A percentile compares a stretch with the other conserved stretches of the same genome.
Evolutionary conservation across 2,329 filamentous ascomycete genomes (phyloP).

Genomic region (Neospermospora avenae): DNA sequence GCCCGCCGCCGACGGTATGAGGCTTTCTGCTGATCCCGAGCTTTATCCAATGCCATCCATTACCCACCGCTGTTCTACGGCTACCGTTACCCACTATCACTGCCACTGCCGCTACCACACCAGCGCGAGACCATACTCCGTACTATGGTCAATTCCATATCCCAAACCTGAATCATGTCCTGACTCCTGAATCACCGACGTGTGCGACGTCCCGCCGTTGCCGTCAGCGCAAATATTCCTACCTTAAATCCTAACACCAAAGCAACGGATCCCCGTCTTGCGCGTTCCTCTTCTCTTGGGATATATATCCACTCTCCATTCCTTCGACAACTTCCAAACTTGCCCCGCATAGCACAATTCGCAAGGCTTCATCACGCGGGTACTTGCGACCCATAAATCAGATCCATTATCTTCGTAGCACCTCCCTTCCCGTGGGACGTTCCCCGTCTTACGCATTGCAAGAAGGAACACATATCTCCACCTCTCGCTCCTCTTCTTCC

Average conservation of each 20-base stretch:
- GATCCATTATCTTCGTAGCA: conserved; percentile 2
- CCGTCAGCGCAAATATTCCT: not conserved
- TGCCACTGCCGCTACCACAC: no score
- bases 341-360: conserved; percentile 5
- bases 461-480: not conserved
- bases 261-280: not conserved
- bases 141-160: no score
- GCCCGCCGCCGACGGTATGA: no score
- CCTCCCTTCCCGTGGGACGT: not conserved
- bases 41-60: no score
- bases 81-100: no score
- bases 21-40: no score
- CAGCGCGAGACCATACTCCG: no score
- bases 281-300: not conserved
- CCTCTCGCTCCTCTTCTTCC: not conserved
- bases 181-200: not conserved
- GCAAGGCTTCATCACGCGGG: conserved; percentile 1
- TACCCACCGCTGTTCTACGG: no score
- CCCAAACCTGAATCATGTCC: not conserved
- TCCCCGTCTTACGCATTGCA: not conserved
- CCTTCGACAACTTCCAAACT: not conserved
- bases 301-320: conserved; percentile 7
- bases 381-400: conserved; percentile 6
- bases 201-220: not conserved
- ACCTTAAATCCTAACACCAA: not conserved